Conservation (phyloP, 306 rosid species). For the Phaseolus lunatus region DNA sequence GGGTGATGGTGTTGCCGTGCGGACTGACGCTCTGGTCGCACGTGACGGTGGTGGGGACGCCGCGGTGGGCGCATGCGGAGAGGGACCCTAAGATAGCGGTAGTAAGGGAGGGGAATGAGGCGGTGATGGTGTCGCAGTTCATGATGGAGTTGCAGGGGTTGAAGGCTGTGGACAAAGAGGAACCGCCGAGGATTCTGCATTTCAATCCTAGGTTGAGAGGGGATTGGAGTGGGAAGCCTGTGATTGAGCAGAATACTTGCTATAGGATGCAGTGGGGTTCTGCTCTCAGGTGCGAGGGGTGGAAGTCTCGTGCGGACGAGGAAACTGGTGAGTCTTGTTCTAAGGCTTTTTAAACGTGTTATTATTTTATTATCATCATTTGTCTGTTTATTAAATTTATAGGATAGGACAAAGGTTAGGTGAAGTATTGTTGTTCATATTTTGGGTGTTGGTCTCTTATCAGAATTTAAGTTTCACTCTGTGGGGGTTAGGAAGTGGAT, state of each 20-base stretch:
- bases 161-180: slow-evolving; percentile 92
- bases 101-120: slow-evolving; percentile 71
- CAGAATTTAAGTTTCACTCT: neutral
- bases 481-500: slow-evolving; percentile 17
- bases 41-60: slow-evolving; percentile 90
- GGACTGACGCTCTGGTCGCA: slow-evolving; percentile 93
- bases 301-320: slow-evolving; percentile 85
- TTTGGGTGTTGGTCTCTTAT: neutral
- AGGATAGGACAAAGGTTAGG: slow-evolving; percentile 10
- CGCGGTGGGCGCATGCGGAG: slow-evolving; percentile 84
- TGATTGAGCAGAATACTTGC: slow-evolving; percentile 90
- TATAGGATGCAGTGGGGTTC: slow-evolving; percentile 97
- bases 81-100: slow-evolving; percentile 75
- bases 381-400: neutral
- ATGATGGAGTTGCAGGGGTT: slow-evolving; percentile 93
- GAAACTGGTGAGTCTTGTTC: slow-evolving; percentile 68
- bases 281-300: slow-evolving; percentile 86
- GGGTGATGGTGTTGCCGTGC: slow-evolving; percentile 76
- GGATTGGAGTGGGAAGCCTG: slow-evolving; percentile 93
- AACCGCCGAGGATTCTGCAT: slow-evolving; percentile 90
- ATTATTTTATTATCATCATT: slow-evolving; percentile 5
- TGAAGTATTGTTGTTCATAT: neutral
- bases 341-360: neutral
- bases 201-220: slow-evolving; percentile 96
- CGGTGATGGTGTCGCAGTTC: slow-evolving; percentile 92